Evolutionary conservation across 2,329 filamentous ascomycete species (phyloP).

Genomic region (Drechmeria coniospora): DNA sequence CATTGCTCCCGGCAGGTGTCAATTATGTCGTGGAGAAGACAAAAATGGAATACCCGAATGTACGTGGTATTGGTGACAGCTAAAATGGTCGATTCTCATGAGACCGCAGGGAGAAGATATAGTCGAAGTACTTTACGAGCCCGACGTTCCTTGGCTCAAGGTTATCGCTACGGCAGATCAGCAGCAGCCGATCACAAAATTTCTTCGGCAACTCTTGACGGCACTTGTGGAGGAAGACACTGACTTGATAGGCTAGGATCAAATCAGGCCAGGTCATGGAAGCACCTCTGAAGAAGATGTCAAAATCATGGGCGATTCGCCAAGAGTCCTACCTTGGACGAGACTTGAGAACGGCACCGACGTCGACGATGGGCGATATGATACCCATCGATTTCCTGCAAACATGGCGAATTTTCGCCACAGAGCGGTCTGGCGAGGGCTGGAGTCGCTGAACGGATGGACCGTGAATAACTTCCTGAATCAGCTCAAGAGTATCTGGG

Average conservation of each 20-base stretch:
- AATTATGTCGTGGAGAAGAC: slow-evolving; percentile 8
- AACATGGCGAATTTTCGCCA: slow-evolving; percentile 5
- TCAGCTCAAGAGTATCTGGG: not conserved
- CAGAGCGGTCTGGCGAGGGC: slow-evolving; percentile 12
- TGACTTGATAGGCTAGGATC: slow-evolving; percentile 2
- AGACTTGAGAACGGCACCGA: slow-evolving; percentile 1
- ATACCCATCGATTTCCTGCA: slow-evolving; percentile 9
- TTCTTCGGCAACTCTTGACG: slow-evolving; percentile 9
- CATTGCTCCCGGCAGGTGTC: slow-evolving; percentile 16
- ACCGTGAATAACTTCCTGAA: slow-evolving; percentile 1
- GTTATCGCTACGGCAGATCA: slow-evolving; percentile 7
- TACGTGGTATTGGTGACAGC: not conserved
- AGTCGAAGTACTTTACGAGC: slow-evolving; percentile 20
- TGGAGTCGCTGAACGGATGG: slow-evolving; percentile 5
- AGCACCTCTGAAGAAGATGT: slow-evolving; percentile 7
- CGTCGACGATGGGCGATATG: slow-evolving; percentile 4
- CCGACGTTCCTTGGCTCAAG: slow-evolving; percentile 20
- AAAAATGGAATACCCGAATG: not conserved
- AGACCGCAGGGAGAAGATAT: too few species aligned
- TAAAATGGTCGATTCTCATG: slow-evolving; percentile 13
- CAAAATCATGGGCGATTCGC: slow-evolving; percentile 4
- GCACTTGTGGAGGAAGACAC: slow-evolving; percentile 8
- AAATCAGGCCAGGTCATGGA: not conserved
- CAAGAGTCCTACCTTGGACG: slow-evolving; percentile 11
- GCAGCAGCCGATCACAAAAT: slow-evolving; percentile 6